These are phyloP conservation scores for Scleromitrula shiraiana DNA, from an alignment of 2,329 filamentous ascomycete species.

Conservation along the genomic window DNA sequence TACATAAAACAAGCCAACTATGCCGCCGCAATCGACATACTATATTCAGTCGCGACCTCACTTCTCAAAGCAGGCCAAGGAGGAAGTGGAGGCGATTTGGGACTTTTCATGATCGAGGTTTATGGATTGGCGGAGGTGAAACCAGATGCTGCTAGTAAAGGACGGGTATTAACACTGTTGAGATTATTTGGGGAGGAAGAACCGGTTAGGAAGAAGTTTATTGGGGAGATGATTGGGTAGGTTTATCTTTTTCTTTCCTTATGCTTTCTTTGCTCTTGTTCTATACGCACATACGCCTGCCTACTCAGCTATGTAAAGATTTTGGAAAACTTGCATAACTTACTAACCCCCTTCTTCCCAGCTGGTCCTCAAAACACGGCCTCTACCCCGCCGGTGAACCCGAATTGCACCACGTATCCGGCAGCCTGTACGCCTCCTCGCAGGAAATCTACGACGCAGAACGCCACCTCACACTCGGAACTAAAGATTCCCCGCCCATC, in stretches of 20 bases:
- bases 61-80: conserved; percentile 89
- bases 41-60: conserved; percentile 75
- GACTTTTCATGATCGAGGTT: conserved; percentile 79
- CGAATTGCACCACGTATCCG: conserved; percentile 87
- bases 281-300: too few species aligned
- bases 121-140: conserved; percentile 80
- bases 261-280: not conserved
- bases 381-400: conserved; percentile 88
- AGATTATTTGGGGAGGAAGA: conserved; percentile 75
- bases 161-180: conserved; percentile 68
- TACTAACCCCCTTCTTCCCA: conserved; percentile 22
- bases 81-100: conserved; percentile 84
- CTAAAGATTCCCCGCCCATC: conserved; percentile 74
- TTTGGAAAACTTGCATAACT: too few species aligned
- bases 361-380: conserved; percentile 80
- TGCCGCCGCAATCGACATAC: conserved; percentile 75
- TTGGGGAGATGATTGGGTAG: conserved; percentile 73
- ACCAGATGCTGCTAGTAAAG: conserved; percentile 67
- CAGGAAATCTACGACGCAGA: conserved; percentile 92
- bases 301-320: too few species aligned
- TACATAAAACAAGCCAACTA: conserved; percentile 87
- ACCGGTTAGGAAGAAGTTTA: conserved; percentile 87
- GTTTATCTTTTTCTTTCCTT: conserved; percentile 26
- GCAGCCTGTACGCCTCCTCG: conserved; percentile 83
- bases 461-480: conserved; percentile 79